Conservation (phyloP, 2,329 filamentous ascomycete species). For the Diaporthe aspalathi region DNA sequence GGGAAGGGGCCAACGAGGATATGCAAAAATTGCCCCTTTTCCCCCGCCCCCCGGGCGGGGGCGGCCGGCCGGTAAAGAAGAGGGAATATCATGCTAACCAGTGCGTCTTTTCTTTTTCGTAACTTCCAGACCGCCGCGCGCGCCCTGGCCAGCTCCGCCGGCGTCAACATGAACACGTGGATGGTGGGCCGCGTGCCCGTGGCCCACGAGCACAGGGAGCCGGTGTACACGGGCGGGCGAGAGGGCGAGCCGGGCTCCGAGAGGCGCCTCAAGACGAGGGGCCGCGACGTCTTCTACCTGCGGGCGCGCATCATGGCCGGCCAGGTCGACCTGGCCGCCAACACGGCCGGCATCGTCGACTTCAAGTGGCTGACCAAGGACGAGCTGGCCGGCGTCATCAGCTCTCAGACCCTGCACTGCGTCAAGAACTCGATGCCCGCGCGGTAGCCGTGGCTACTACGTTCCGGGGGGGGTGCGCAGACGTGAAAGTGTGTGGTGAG, state of each 20-base stretch:
- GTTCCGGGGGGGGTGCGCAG: too few species aligned
- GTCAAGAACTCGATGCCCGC: slow-evolving; percentile 81
- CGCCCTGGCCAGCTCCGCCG: slow-evolving; percentile 80
- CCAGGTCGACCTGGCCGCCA: slow-evolving; percentile 83
- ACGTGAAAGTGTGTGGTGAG: too few species aligned
- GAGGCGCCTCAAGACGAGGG: slow-evolving; percentile 52
- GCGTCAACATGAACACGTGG: slow-evolving; percentile 99
- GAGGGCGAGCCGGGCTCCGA: slow-evolving; percentile 47
- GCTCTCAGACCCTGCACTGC: slow-evolving; percentile 75
- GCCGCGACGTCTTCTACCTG: slow-evolving; percentile 93
- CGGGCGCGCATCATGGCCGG: slow-evolving; percentile 97
- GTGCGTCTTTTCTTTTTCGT: too few species aligned
- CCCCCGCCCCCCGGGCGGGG: too few species aligned
- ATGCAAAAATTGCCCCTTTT: too few species aligned
- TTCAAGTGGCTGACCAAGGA: slow-evolving; percentile 95
- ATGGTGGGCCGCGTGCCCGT: slow-evolving; percentile 91
- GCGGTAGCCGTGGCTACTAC: slow-evolving; percentile 13
- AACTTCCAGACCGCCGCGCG: slow-evolving; percentile 79
- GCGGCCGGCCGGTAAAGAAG: too few species aligned
- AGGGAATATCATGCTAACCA: too few species aligned
- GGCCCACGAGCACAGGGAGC: slow-evolving; percentile 77
- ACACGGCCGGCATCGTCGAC: slow-evolving; percentile 78
- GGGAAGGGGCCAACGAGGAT: too few species aligned
- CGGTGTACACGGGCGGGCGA: slow-evolving; percentile 57
- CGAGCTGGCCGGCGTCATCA: slow-evolving; percentile 78